Evolutionary conservation across 1,139 yeast genomes (phyloP).

Genomic region (Ogataea hybrid): DNA sequence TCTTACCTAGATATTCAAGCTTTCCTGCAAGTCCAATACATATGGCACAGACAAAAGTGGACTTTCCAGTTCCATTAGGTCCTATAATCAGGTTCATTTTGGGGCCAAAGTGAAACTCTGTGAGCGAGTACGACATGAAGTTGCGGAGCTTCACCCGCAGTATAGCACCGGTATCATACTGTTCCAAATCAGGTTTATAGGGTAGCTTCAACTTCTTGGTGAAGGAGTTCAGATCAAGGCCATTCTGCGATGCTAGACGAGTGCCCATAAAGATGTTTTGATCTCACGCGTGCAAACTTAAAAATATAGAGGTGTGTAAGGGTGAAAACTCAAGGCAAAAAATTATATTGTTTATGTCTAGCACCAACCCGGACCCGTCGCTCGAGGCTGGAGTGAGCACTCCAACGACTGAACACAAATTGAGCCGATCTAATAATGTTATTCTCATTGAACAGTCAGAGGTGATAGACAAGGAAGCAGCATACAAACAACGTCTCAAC

Average conservation of each 20-base stretch:
- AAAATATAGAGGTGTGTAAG: conserved; percentile 2
- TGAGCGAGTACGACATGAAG: conserved; percentile 79
- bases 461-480: conserved; percentile 47
- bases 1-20: conserved; percentile 77
- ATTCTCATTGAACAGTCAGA: conserved; percentile 41
- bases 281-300: conserved; percentile 2
- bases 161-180: conserved; percentile 57
- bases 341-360: conserved; percentile 1
- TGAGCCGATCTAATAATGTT: conserved; percentile 23
- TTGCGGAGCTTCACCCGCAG: conserved; percentile 64
- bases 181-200: conserved; percentile 17
- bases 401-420: conserved; percentile 15
- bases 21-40: conserved; percentile 88
- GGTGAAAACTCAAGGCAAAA: background rate
- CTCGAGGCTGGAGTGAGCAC: conserved; percentile 2
- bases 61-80: conserved; percentile 96
- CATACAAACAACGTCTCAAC: conserved; percentile 39
- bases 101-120: conserved; percentile 81
- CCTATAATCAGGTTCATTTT: conserved; percentile 90
- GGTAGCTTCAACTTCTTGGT: conserved; percentile 22
- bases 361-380: conserved; percentile 4
- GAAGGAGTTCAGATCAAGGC: conserved; percentile 7
- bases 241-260: conserved; percentile 12
- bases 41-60: conserved; percentile 90
- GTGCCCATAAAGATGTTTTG: conserved; percentile 10